phyloP scores from a whole-genome alignment of 2,329 filamentous ascomycete species.

The Alternaria ethzedia region DNA sequence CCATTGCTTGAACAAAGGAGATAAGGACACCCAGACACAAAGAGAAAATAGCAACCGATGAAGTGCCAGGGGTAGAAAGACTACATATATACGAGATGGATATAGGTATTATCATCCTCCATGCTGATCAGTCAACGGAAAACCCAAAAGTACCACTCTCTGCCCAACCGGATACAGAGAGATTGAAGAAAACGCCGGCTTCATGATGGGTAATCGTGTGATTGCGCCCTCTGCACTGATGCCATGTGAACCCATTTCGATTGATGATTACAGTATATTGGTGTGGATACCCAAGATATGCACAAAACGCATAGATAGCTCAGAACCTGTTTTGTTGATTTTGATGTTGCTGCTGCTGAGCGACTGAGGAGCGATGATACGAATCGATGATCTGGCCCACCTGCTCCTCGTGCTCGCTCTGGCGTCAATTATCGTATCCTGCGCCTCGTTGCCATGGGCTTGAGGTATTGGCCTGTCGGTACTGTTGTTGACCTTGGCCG shows the following conservation, averaged over 20 bases:
- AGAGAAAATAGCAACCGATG: slow-evolving; percentile 4
- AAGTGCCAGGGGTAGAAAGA: not conserved
- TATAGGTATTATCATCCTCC: slow-evolving; percentile 7
- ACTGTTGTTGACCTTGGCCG: slow-evolving; percentile 32
- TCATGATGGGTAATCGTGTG: slow-evolving; percentile 24
- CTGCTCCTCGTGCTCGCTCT: slow-evolving; percentile 46
- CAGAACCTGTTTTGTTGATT: slow-evolving; percentile 27
- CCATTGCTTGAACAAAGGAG: slow-evolving; percentile 10
- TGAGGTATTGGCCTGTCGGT: slow-evolving; percentile 59
- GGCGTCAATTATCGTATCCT: slow-evolving; percentile 65
- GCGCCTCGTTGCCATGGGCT: slow-evolving; percentile 71
- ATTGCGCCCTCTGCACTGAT: slow-evolving; percentile 16
- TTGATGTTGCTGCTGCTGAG: slow-evolving; percentile 15
- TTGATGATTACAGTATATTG: slow-evolving; percentile 35
- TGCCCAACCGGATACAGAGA: slow-evolving; percentile 12
- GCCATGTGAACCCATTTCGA: slow-evolving; percentile 25
- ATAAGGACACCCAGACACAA: slow-evolving; percentile 9
- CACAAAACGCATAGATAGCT: slow-evolving; percentile 31
- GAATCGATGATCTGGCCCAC: slow-evolving; percentile 45
- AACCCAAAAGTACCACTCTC: slow-evolving; percentile 3
- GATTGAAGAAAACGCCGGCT: slow-evolving; percentile 25
- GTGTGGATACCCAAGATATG: slow-evolving; percentile 27
- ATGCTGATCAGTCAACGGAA: slow-evolving; percentile 3
- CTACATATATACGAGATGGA: slow-evolving; percentile 9
- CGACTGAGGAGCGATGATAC: slow-evolving; percentile 42